A percentile compares a stretch with the other conserved stretches of the same genome.
Evolutionary conservation across 2,329 filamentous ascomycete genomes (phyloP).

Genomic region (Pseudogymnoascus sp.): DNA sequence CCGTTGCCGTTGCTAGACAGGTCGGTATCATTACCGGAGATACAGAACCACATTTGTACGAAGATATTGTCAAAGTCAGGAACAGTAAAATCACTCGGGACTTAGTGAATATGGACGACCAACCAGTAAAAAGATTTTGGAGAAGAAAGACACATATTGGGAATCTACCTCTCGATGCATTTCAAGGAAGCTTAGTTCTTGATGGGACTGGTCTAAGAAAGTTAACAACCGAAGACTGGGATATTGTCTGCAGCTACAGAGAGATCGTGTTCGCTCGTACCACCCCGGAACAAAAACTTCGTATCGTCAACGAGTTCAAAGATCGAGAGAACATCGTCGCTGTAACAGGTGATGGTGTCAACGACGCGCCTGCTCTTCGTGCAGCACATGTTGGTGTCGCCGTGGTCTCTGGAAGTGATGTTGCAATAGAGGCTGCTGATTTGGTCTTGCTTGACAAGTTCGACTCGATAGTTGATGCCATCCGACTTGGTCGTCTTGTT

Average conservation of each 20-base stretch:
- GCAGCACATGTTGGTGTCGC: constrained; percentile 52
- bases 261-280: constrained; percentile 40
- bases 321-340: constrained; percentile 31
- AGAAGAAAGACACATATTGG: too few species aligned
- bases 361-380: constrained; percentile 45
- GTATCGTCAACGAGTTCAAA: constrained; percentile 33
- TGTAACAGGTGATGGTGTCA: constrained; percentile 41
- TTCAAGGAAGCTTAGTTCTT: too few species aligned
- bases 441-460: constrained; percentile 62
- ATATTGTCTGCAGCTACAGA: constrained; percentile 39
- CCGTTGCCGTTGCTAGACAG: constrained; percentile 49
- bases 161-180: too few species aligned
- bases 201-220: too few species aligned
- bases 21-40: too few species aligned
- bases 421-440: constrained; percentile 53
- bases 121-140: too few species aligned
- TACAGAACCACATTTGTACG: too few species aligned
- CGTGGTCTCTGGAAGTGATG: constrained; percentile 48
- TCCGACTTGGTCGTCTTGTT: constrained; percentile 65
- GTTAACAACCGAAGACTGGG: constrained; percentile 30
- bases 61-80: too few species aligned
- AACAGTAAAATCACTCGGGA: too few species aligned
- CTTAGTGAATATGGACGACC: too few species aligned
- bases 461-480: constrained; percentile 61
- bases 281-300: constrained; percentile 34